These are phyloP conservation scores for Neonectria neomacrospora DNA, from an alignment of 2,329 filamentous ascomycete genomes.

Conservation along the genomic window DNA sequence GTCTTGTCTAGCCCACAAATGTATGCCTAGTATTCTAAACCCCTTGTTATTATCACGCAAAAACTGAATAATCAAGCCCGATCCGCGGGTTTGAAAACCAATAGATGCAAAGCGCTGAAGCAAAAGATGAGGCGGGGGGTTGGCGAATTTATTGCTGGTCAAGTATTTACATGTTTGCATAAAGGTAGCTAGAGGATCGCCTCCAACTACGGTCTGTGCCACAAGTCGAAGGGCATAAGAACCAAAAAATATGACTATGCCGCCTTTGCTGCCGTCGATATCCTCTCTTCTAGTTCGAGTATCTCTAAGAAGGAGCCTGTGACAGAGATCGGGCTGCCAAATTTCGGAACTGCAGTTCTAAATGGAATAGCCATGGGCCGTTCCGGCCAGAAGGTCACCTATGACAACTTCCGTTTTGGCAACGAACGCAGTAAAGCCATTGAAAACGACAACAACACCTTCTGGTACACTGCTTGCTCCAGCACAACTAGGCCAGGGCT, in stretches of 20 bases:
- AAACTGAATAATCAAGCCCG: not conserved
- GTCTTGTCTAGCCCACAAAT: slow-evolving; percentile 1
- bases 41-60: not conserved
- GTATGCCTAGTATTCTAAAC: not conserved
- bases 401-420: no score
- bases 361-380: no score
- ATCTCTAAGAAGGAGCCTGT: no score
- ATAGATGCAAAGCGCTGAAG: not conserved
- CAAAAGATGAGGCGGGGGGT: not conserved
- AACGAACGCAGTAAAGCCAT: no score
- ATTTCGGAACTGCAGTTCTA: no score
- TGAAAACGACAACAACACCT: no score
- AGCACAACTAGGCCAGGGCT: no score
- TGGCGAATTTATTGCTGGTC: not conserved
- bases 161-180: not conserved
- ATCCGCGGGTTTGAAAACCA: not conserved
- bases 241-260: not conserved
- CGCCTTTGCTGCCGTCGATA: no score
- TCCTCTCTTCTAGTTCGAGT: no score
- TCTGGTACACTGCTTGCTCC: no score
- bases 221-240: not conserved
- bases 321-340: no score
- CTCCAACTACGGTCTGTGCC: not conserved
- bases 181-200: not conserved
- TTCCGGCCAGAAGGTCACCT: no score